A percentile compares a stretch with the other conserved stretches of the same genome.
Evolutionary conservation across 2,329 filamentous ascomycete genomes (phyloP).

Genomic region (Capronia epimyces): DNA sequence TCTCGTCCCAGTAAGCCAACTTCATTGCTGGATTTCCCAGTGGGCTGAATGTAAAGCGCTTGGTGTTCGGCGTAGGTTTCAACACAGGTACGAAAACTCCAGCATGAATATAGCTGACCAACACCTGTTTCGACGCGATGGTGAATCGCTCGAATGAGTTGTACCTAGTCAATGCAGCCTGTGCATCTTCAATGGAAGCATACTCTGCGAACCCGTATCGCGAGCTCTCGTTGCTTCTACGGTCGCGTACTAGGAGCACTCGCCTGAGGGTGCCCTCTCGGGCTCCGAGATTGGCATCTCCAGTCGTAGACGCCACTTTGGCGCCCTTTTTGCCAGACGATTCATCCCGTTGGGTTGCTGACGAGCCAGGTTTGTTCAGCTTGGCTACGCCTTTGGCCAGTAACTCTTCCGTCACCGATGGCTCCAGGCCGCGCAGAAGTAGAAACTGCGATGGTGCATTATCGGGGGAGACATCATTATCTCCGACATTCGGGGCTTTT

Average conservation of each 20-base stretch:
- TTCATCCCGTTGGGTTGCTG: conserved; percentile 39
- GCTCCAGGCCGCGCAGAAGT: conserved; percentile 65
- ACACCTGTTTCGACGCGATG: conserved; percentile 66
- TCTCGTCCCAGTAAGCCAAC: conserved; percentile 71
- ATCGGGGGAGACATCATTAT: conserved; percentile 51
- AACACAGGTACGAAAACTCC: conserved; percentile 75
- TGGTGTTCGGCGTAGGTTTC: conserved; percentile 53
- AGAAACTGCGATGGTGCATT: conserved; percentile 67
- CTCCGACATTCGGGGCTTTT: conserved; percentile 48
- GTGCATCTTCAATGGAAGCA: conserved; percentile 67
- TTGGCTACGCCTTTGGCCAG: conserved; percentile 68
- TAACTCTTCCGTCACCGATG: conserved; percentile 65
- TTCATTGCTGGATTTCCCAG: conserved; percentile 62
- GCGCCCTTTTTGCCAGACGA: conserved; percentile 34
- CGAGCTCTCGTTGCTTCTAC: conserved; percentile 65
- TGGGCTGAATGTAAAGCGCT: conserved; percentile 63
- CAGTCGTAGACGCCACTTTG: conserved; percentile 53
- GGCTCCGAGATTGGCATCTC: conserved; percentile 61
- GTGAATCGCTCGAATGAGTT: conserved; percentile 69
- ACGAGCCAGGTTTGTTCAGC: conserved; percentile 56
- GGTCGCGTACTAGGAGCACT: conserved; percentile 70
- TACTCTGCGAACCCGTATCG: conserved; percentile 83
- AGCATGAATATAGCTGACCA: conserved; percentile 71
- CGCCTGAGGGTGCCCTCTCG: conserved; percentile 68
- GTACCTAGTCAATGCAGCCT: conserved; percentile 66